These are phyloP conservation scores for Beverwykella pulmonaria DNA, from an alignment of 495 filamentous ascomycete species.

Conservation along the genomic window DNA sequence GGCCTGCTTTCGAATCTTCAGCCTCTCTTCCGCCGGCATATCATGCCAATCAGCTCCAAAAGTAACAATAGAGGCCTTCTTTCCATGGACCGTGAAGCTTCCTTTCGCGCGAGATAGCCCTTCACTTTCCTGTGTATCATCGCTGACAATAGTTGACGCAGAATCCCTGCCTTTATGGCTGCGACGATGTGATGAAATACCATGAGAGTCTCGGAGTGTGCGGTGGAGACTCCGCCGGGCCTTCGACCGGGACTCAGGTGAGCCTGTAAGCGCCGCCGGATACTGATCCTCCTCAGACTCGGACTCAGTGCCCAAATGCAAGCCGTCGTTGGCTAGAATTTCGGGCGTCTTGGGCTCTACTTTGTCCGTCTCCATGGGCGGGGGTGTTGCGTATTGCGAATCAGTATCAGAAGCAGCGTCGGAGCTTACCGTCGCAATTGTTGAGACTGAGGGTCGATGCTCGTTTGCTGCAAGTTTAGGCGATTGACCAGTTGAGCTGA, in stretches of 20 bases:
- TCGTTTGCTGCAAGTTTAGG: conserved; percentile 26
- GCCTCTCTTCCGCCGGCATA: conserved; percentile 50
- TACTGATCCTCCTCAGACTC: conserved; percentile 41
- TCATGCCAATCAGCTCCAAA: conserved; percentile 89
- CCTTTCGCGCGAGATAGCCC: conserved; percentile 75
- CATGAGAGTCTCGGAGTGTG: conserved; percentile 82
- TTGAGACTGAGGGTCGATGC: conserved; percentile 33
- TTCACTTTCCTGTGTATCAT: conserved; percentile 64
- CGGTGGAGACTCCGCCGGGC: conserved; percentile 89
- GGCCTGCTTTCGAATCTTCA: conserved; percentile 35
- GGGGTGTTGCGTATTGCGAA: conserved; percentile 32
- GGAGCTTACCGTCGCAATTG: conserved; percentile 23
- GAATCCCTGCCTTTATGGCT: conserved; percentile 79
- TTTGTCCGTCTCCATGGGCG: conserved; percentile 21
- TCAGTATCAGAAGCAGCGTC: conserved; percentile 26
- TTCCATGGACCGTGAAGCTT: conserved; percentile 94
- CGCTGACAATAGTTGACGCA: conserved; percentile 61
- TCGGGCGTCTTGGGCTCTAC: conserved; percentile 15
- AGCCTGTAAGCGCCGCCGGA: conserved; percentile 19
- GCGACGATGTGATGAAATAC: conserved; percentile 50
- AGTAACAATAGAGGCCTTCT: conserved; percentile 94
- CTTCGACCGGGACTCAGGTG: conserved; percentile 52
- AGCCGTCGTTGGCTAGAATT: conserved; percentile 42
- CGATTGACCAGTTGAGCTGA: conserved; percentile 45
- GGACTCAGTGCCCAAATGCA: conserved; percentile 46